Conservation (phyloP, 106 monocot genomes). For the Dioscorea alata region DNA sequence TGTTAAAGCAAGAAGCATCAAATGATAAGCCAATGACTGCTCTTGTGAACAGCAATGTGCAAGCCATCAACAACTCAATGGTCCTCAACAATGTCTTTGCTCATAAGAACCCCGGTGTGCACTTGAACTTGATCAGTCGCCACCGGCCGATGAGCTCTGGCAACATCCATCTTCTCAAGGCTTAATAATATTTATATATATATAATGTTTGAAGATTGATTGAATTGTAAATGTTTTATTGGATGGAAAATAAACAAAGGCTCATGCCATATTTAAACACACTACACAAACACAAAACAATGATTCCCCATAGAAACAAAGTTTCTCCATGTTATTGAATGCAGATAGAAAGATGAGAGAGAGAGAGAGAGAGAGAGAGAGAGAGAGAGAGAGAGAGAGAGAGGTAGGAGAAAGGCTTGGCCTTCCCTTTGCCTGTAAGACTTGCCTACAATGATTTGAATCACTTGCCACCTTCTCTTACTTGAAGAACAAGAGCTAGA, state of each 20-base stretch:
- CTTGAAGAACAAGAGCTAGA: background rate
- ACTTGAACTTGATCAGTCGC: constrained; percentile 29
- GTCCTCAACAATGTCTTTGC: constrained; percentile 37
- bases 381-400: background rate
- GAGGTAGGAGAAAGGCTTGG: background rate
- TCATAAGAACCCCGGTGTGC: constrained; percentile 55
- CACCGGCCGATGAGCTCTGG: constrained; percentile 4
- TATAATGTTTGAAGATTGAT: background rate
- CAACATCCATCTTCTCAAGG: background rate
- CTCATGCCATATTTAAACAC: background rate
- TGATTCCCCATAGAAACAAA: background rate
- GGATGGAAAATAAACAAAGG: background rate
- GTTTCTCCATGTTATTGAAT: background rate
- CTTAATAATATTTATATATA: too few species aligned
- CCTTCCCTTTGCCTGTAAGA: constrained; percentile 1
- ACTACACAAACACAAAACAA: background rate
- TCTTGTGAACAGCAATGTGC: constrained; percentile 73
- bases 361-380: background rate
- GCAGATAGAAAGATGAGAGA: background rate
- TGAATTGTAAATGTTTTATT: background rate
- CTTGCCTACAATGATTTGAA: background rate
- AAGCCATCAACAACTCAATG: constrained; percentile 64
- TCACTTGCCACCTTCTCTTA: background rate
- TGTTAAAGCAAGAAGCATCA: background rate
- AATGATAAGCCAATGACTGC: constrained; percentile 21